These are phyloP conservation scores for Ophidiomyces ophidiicola DNA, from an alignment of 2,329 filamentous ascomycete species.

Conservation along the genomic window DNA sequence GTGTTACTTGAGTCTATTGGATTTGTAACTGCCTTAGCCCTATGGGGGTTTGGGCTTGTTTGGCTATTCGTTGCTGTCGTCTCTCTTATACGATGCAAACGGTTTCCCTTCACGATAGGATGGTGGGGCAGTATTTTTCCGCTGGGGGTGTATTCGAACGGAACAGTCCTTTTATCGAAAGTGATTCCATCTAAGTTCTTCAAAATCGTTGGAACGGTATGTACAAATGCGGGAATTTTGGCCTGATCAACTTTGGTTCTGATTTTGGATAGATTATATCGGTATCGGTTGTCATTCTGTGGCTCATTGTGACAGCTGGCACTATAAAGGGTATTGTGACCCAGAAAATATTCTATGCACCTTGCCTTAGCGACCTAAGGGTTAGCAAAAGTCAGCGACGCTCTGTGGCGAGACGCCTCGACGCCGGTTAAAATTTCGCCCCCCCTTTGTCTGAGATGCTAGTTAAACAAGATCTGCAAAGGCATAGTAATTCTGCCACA, in stretches of 20 bases:
- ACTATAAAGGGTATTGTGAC: slow-evolving; percentile 39
- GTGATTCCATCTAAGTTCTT: slow-evolving; percentile 47
- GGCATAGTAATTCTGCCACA: no score
- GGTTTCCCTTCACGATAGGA: slow-evolving; percentile 50
- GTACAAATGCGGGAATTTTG: slow-evolving; percentile 16
- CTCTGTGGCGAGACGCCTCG: neutral
- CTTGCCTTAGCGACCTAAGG: slow-evolving; percentile 32
- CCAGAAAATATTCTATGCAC: slow-evolving; percentile 43
- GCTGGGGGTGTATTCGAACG: slow-evolving; percentile 44
- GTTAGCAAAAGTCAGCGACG: neutral
- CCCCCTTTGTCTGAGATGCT: no score
- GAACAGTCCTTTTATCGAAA: slow-evolving; percentile 32
- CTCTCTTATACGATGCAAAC: slow-evolving; percentile 24
- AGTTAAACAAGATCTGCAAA: no score
- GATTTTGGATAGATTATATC: slow-evolving; percentile 34
- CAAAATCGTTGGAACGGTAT: slow-evolving; percentile 41
- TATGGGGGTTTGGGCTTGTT: slow-evolving; percentile 31
- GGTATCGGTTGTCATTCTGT: slow-evolving; percentile 41
- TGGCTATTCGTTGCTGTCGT: slow-evolving; percentile 32
- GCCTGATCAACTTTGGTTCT: neutral
- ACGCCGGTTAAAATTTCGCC: neutral
- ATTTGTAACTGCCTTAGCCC: slow-evolving; percentile 26
- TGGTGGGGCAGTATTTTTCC: slow-evolving; percentile 54
- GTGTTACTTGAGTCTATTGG: slow-evolving; percentile 27
- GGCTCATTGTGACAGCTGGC: slow-evolving; percentile 42